Evolutionary conservation across 2,329 filamentous ascomycete genomes (phyloP), one percentile per base, ranked within the genome.

Genomic region (Colletotrichum sublineola): DNA sequence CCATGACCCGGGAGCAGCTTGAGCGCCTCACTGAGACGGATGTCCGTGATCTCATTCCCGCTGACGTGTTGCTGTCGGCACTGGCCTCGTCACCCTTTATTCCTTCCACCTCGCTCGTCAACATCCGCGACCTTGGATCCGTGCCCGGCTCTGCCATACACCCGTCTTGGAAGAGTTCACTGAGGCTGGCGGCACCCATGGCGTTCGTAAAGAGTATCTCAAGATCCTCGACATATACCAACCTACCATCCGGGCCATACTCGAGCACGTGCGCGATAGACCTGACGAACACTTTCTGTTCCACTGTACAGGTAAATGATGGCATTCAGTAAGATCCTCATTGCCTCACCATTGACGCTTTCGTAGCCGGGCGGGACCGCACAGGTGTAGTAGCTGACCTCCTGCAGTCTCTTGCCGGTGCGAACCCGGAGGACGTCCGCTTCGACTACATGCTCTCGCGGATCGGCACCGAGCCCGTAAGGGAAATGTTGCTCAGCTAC

Each of bases 371-470:
- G 9, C 84, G 87, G 63, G 88, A 89, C 71, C 82, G 87, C 33
- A 90, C 87, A 0, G 87, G 87, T 11, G 81, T 89, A 11, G 76
- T 89, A 11, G 82, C 84, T 0, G 86, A 84, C 12, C 77, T 90
- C 6, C 79, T 90, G n/a, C 81, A 87, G 67, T 80, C 80, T n/a
- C 81, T 89, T 18, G 85, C 86, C 1, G 87, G 86, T 40, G 84
- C 84, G 33, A 74, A 82, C 5, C 75, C 79, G 14, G 82, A 87
- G 33, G 79, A 78, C 15, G 79, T 87, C 44, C 76, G 79, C 29
- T 78, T 85, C 55, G 88, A 90, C 79, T 90, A 86, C 79, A 80
- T 88, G 78, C 81, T 90, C 38, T 88, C 87, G 12, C 83, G 88
- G 38, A 82, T 90, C 73, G 87, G 87, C 40, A 83, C 81, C 0